phyloP scores from a whole-genome alignment of 2,329 filamentous ascomycete genomes.

The Phaeosphaeriaceae sp. region DNA sequence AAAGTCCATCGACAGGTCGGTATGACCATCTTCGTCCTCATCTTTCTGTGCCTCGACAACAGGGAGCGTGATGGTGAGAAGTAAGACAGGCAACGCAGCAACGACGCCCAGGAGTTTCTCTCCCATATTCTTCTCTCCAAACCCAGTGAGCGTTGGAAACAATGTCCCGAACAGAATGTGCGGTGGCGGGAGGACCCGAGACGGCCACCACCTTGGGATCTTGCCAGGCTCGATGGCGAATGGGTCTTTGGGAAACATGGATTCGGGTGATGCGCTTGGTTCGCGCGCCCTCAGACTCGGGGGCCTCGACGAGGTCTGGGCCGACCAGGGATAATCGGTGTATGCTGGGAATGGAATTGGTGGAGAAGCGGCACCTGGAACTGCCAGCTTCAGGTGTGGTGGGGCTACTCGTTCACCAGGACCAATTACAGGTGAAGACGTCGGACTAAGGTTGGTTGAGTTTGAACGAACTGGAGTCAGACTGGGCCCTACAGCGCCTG shows the following conservation, averaged over 20 bases:
- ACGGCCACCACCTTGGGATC: slow-evolving; percentile 80
- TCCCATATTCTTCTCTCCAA: slow-evolving; percentile 82
- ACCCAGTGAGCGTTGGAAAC: slow-evolving; percentile 86
- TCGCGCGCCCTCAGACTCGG: slow-evolving; percentile 65
- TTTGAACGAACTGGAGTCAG: slow-evolving; percentile 21
- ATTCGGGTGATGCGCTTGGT: slow-evolving; percentile 57
- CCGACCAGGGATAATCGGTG: slow-evolving; percentile 60
- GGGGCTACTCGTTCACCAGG: slow-evolving; percentile 32
- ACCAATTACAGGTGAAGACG: slow-evolving; percentile 37
- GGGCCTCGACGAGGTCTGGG: slow-evolving; percentile 53
- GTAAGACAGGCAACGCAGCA: slow-evolving; percentile 87
- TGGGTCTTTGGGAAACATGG: slow-evolving; percentile 57
- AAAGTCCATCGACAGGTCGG: slow-evolving; percentile 34
- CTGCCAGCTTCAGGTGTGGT: slow-evolving; percentile 50
- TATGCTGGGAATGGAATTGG: slow-evolving; percentile 73
- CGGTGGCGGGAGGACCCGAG: slow-evolving; percentile 74
- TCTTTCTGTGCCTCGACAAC: slow-evolving; percentile 76
- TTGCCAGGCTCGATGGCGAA: slow-evolving; percentile 49
- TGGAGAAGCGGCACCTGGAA: slow-evolving; percentile 52
- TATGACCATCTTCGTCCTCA: slow-evolving; percentile 40
- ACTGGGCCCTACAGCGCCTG: slow-evolving; percentile 42
- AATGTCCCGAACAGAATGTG: slow-evolving; percentile 74
- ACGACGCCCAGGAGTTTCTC: slow-evolving; percentile 82
- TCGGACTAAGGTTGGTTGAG: slow-evolving; percentile 29
- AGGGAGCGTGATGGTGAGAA: slow-evolving; percentile 88